Evolutionary conservation across 179 eudicot species (phyloP).

Genomic region (Spergularia azorica): DNA sequence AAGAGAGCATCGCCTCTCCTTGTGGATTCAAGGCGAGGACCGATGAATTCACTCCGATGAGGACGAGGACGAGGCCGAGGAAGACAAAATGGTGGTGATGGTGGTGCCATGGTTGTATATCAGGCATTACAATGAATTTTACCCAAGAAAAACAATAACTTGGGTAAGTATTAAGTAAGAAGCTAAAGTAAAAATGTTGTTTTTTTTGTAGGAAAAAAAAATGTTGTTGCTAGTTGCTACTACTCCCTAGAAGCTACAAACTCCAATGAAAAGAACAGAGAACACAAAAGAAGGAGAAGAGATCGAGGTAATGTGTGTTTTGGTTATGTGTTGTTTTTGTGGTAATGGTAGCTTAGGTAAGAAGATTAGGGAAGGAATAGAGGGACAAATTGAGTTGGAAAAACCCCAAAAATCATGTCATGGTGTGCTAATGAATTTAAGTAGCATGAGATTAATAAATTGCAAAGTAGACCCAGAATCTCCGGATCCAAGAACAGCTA

Average conservation of each 20-base stretch:
- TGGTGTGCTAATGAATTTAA: constrained; percentile 34
- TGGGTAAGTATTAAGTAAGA: not conserved
- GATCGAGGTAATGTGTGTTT: constrained; percentile 34
- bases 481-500: constrained; percentile 98
- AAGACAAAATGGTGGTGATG: not conserved
- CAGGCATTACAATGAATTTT: constrained; percentile 57
- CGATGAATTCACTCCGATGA: not conserved
- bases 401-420: constrained; percentile 48
- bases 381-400: not conserved
- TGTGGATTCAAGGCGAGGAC: constrained; percentile 56
- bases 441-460: constrained; percentile 25
- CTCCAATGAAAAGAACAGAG: constrained; percentile 53
- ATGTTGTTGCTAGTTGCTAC: no score
- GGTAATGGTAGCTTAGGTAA: not conserved
- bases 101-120: constrained; percentile 51
- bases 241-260: constrained; percentile 39
- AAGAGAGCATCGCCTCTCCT: constrained; percentile 66
- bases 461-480: constrained; percentile 54
- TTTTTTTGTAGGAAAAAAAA: not conserved
- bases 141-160: not conserved
- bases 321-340: constrained; percentile 26
- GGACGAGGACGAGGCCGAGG: constrained; percentile 21
- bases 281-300: constrained; percentile 30
- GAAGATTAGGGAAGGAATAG: no score
- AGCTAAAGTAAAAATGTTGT: not conserved